Conservation (phyloP, 305 asterid species). For the Solanum aculeatissimum region DNA sequence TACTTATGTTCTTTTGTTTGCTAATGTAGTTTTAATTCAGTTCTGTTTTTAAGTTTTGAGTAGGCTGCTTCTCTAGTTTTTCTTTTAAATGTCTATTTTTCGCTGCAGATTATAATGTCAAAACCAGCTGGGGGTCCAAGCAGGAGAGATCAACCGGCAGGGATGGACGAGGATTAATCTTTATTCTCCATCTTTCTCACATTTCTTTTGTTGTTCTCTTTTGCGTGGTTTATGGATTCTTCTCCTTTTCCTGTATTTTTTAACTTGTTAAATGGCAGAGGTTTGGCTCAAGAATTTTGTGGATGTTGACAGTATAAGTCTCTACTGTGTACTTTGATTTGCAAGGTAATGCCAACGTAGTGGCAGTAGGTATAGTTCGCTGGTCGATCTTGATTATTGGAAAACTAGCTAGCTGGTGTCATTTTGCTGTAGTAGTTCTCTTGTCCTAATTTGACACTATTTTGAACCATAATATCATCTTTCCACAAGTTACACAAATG, state of each 20-base stretch:
- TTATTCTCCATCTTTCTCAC: background rate
- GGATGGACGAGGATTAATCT: constrained; percentile 36
- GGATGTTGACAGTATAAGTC: background rate
- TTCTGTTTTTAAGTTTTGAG: background rate
- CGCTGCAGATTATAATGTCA: constrained; percentile 82
- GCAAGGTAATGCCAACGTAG: background rate
- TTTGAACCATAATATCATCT: background rate
- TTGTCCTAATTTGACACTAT: background rate
- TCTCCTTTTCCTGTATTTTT: background rate
- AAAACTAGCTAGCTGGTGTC: background rate
- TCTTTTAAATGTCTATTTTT: background rate
- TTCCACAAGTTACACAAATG: background rate
- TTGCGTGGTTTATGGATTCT: background rate
- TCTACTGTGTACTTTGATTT: background rate
- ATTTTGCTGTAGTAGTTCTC: background rate
- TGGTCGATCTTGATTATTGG: background rate
- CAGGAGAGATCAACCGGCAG: constrained; percentile 24
- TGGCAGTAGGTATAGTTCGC: background rate
- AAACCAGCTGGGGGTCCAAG: constrained; percentile 97
- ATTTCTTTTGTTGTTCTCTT: background rate
- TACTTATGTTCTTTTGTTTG: background rate
- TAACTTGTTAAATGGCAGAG: background rate
- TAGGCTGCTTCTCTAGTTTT: background rate
- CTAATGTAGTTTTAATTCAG: background rate
- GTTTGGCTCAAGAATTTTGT: background rate